phyloP scores from a whole-genome alignment of 768 basidiomycete species.

The Leccinellum rugosiceps region DNA sequence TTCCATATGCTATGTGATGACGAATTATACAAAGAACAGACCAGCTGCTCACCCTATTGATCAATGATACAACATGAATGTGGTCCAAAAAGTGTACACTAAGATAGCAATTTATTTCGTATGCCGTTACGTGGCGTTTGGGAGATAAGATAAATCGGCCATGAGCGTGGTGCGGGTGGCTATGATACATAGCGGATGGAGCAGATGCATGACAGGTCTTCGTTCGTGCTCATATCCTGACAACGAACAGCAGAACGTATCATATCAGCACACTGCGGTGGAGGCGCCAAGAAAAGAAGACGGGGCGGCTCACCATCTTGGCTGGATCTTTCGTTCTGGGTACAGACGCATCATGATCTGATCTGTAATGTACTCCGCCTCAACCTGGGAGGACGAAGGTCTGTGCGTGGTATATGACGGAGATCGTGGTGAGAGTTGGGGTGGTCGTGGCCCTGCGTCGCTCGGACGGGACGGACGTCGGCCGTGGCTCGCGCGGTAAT shows the following conservation, averaged over 20 bases:
- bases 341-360: slow-evolving; percentile 36
- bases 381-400: slow-evolving; percentile 27
- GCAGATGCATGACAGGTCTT: background rate
- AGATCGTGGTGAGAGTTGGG: slow-evolving; percentile 9
- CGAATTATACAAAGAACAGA: slow-evolving; percentile 4
- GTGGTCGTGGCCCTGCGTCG: slow-evolving; percentile 17
- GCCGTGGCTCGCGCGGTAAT: slow-evolving; percentile 1
- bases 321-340: slow-evolving; percentile 31
- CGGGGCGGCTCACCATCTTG: slow-evolving; percentile 26
- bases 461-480: slow-evolving; percentile 11
- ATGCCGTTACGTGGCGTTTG: background rate
- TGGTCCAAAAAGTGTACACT: slow-evolving; percentile 18
- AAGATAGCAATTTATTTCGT: slow-evolving; percentile 13
- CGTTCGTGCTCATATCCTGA: background rate
- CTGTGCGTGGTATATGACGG: slow-evolving; percentile 13
- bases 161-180: slow-evolving; percentile 2
- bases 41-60: slow-evolving; percentile 14
- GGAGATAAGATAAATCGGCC: slow-evolving; percentile 9
- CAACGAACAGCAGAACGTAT: too few species aligned
- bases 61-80: slow-evolving; percentile 11
- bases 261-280: too few species aligned
- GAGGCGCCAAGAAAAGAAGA: background rate
- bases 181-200: background rate
- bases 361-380: slow-evolving; percentile 31
- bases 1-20: background rate